These are phyloP conservation scores for Rhamnella rubrinervis DNA, from an alignment of 331 rosid species.

Conservation along the genomic window DNA sequence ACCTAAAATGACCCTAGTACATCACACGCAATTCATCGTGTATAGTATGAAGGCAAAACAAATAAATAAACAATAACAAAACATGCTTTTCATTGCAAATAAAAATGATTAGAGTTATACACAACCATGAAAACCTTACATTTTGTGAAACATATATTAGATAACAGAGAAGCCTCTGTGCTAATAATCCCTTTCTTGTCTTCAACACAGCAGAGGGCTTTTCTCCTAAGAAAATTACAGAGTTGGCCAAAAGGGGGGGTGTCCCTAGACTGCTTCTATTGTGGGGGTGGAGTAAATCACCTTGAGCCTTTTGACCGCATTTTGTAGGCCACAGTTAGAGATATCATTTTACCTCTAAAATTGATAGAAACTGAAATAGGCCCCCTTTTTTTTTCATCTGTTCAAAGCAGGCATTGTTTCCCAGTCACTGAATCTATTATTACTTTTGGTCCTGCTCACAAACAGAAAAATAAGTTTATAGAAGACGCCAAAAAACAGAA, in stretches of 20 bases:
- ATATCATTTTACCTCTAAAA: background rate
- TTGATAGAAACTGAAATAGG: background rate
- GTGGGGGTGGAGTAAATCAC: background rate
- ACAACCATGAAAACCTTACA: background rate
- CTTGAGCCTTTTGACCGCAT: background rate
- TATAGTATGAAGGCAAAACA: too few species aligned
- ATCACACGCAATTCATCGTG: too few species aligned
- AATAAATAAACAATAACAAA: too few species aligned
- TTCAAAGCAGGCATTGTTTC: conserved; percentile 62
- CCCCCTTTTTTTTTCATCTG: conserved; percentile 4
- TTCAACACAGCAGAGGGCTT: background rate
- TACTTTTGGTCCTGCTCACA: conserved; percentile 69
- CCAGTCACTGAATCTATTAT: conserved; percentile 71
- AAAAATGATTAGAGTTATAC: background rate
- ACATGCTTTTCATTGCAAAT: background rate
- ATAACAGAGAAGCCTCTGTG: too few species aligned
- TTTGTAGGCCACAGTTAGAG: background rate
- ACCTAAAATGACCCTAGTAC: too few species aligned
- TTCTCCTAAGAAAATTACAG: background rate
- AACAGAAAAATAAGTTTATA: conserved; percentile 6
- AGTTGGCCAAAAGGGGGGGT: too few species aligned
- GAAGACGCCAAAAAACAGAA: conserved; percentile 8
- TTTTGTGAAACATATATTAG: background rate
- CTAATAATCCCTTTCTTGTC: background rate
- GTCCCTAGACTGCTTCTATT: background rate